phyloP scores from a whole-genome alignment of 1,139 yeast species.

The Nakaseomyces uthaithaninus region DNA sequence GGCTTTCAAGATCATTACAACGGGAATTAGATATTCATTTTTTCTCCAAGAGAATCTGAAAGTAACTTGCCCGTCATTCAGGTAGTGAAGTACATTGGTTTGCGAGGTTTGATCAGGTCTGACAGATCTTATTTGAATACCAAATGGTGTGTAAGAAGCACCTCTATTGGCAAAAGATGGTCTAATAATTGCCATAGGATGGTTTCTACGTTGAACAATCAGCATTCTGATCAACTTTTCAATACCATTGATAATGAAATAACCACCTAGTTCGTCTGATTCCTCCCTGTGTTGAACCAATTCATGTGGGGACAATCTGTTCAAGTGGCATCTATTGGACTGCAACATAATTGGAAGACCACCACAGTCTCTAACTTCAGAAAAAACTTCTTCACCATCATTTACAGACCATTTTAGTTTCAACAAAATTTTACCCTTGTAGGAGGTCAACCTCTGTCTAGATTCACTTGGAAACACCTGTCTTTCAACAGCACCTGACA shows the following conservation, averaged over 20 bases:
- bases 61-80: slow-evolving; percentile 92
- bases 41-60: slow-evolving; percentile 96
- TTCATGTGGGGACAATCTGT: slow-evolving; percentile 72
- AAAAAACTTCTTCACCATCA: slow-evolving; percentile 64
- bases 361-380: slow-evolving; percentile 87
- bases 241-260: slow-evolving; percentile 91
- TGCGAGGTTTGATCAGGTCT: slow-evolving; percentile 97
- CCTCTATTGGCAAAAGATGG: slow-evolving; percentile 95
- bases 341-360: slow-evolving; percentile 84
- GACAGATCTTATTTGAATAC: slow-evolving; percentile 89
- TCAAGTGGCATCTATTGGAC: slow-evolving; percentile 84
- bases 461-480: slow-evolving; percentile 82
- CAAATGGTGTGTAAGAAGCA: slow-evolving; percentile 76
- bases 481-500: slow-evolving; percentile 58
- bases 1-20: slow-evolving; percentile 85
- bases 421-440: slow-evolving; percentile 65
- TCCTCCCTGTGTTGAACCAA: slow-evolving; percentile 78
- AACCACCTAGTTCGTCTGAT: slow-evolving; percentile 93
- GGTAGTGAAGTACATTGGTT: slow-evolving; percentile 90
- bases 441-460: slow-evolving; percentile 79
- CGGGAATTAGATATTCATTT: slow-evolving; percentile 91
- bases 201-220: slow-evolving; percentile 95
- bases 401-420: slow-evolving; percentile 81
- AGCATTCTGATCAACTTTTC: slow-evolving; percentile 95
- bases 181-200: slow-evolving; percentile 95